Evolutionary conservation across 176 grass and related monocot genomes (phyloP).

Genomic region (Pontederia paniculata): DNA sequence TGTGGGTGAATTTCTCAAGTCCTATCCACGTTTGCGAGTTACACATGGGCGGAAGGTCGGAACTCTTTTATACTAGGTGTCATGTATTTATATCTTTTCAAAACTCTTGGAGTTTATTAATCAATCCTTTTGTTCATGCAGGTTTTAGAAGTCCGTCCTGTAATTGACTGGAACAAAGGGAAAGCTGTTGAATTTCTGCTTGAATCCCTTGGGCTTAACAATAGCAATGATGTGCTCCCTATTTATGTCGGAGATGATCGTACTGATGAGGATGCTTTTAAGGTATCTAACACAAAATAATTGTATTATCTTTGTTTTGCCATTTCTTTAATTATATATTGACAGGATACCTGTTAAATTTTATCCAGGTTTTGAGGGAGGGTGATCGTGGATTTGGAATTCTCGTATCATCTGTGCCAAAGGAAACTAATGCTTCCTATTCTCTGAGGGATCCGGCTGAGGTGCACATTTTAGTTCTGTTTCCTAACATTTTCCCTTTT

Average conservation of each 20-base stretch:
- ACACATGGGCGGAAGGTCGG: constrained; percentile 45
- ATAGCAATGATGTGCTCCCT: constrained; percentile 26
- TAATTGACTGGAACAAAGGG: constrained; percentile 53
- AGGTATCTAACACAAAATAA: constrained; percentile 12
- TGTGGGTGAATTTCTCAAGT: constrained; percentile 27
- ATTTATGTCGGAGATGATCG: constrained; percentile 50
- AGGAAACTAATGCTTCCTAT: constrained; percentile 33
- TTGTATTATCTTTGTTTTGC: too few relatives aligned
- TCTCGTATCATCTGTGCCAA: constrained; percentile 36
- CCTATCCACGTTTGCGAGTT: constrained; percentile 25
- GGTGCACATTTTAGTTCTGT: constrained; percentile 14
- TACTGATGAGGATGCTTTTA: constrained; percentile 52
- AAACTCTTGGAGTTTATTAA: not conserved
- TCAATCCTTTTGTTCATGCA: not conserved
- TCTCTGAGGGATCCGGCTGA: constrained; percentile 37
- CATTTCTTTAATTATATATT: not conserved
- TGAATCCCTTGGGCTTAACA: constrained; percentile 34
- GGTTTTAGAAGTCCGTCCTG: constrained; percentile 52
- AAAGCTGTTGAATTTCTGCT: constrained; percentile 57
- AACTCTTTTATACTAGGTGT: not conserved
- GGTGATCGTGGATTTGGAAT: constrained; percentile 37
- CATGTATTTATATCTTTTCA: not conserved
- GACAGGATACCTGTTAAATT: not conserved
- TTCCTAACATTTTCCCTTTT: not conserved
- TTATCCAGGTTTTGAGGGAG: constrained; percentile 7